Base-by-base conservation (phyloP, 2,329 filamentous ascomycete species). In the Sporothrix mexicana region DNA sequence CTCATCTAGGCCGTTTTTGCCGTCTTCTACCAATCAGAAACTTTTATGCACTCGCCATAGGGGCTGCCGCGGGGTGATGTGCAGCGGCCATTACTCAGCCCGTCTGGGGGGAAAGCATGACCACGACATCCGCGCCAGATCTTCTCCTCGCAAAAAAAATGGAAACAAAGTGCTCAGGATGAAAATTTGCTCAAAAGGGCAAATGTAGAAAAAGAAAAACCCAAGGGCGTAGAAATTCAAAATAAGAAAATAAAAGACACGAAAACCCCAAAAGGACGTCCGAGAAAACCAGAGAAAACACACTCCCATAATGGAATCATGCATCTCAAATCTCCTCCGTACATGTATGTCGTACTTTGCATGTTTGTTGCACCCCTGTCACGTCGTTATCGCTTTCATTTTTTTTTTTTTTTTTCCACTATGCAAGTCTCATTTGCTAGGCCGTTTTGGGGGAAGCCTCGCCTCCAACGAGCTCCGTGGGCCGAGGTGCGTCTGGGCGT, bases 381-480 rank as follows among this genome's bases (percentile, higher is more conserved):
- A 17, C 13, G 59, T 64, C 59, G 59, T 64, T 23, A 23, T 64
- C 59, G 59, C 36, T 13, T 64, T 64, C 25, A 30, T 12, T 13
- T 7, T 4, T 25, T 59, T 59, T 59, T 47, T n/a, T 55, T 55
- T 55, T 45, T 59, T 61, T 61, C n/a, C 59, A 43, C 59, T 17
- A n/a, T 62, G 59, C 59, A 41, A 17, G 9, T 9, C 36, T 12
- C n/a, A 36, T 36, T 17, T 13, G 36, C 59, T 64, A 64, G 30
- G 45, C 59, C 23, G 9, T 10, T 64, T 64, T 64, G 17, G 59
- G 59, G 7, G n/a, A 43, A 43, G 36, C 17, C 59, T 64, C 59
- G 59, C 59, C 36, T n/a, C 13, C 59, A 64, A 59, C 12, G 55
- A 45, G 17, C 30, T 64, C 59, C 59, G 59, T 64, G 59, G 59